Percentiles rank a stretch among this genome's conserved stretches.
These are phyloP conservation scores for Metarhizium anisopliae DNA, from an alignment of 2,329 filamentous ascomycete genomes.

Conservation along the genomic window DNA sequence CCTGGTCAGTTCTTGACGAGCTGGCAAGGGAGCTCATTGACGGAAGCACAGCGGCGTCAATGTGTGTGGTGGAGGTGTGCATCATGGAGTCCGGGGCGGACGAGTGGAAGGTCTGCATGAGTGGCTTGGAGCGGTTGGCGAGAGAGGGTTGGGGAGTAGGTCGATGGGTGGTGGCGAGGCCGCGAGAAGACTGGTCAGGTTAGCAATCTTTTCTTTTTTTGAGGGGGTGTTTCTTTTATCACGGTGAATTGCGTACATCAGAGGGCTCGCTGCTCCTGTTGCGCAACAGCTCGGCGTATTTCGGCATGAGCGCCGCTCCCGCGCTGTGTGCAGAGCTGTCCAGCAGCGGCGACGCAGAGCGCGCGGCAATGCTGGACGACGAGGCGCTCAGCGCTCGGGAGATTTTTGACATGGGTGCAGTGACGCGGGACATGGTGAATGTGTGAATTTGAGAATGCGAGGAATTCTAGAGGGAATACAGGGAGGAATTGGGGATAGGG, in stretches of 20 bases:
- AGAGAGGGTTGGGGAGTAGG: slow-evolving; percentile 36
- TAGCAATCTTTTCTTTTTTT: slow-evolving; percentile 5
- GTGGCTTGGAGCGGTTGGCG: slow-evolving; percentile 37
- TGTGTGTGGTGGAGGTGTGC: slow-evolving; percentile 26
- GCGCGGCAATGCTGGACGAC: slow-evolving; percentile 24
- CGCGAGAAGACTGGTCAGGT: slow-evolving; percentile 23
- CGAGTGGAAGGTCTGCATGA: slow-evolving; percentile 56
- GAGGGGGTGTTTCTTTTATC: background rate
- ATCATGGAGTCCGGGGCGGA: slow-evolving; percentile 34
- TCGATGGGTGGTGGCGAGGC: slow-evolving; percentile 38
- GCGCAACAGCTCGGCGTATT: slow-evolving; percentile 37
- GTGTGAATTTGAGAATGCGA: background rate
- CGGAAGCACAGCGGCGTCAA: slow-evolving; percentile 48
- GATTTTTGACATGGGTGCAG: slow-evolving; percentile 31
- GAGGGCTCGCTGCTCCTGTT: slow-evolving; percentile 25
- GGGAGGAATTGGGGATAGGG: background rate
- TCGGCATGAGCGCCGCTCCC: slow-evolving; percentile 33
- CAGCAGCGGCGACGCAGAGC: slow-evolving; percentile 22
- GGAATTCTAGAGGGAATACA: background rate
- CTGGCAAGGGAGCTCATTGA: slow-evolving; percentile 25
- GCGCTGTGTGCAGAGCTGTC: slow-evolving; percentile 25
- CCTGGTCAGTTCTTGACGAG: slow-evolving; percentile 22
- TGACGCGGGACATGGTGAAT: slow-evolving; percentile 37
- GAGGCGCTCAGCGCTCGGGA: slow-evolving; percentile 35
- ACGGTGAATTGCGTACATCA: slow-evolving; percentile 25